Evolutionary conservation across 1,284 basidiomycete genomes (phyloP).

Genomic region (Psilocybe mexicana): DNA sequence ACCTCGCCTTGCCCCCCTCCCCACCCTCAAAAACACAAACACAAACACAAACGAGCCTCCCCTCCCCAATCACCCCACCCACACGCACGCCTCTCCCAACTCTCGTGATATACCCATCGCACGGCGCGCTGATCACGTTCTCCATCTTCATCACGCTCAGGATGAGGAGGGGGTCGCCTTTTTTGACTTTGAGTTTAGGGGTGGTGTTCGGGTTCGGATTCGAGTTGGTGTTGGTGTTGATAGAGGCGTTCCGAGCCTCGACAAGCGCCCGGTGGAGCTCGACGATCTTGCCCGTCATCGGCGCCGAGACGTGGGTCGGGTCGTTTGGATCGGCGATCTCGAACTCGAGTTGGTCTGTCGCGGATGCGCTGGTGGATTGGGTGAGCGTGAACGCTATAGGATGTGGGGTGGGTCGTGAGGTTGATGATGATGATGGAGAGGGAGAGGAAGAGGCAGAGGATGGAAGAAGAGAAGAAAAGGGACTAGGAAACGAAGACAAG

Average conservation of each 20-base stretch:
- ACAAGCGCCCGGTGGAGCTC: conserved; percentile 35
- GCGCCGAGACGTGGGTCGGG: conserved; percentile 32
- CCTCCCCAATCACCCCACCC: conserved; percentile 35
- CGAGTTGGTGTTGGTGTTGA: neutral
- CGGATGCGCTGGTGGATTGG: conserved; percentile 30
- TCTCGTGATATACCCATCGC: conserved; percentile 30
- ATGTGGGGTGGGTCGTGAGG: conserved; percentile 1
- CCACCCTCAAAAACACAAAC: neutral
- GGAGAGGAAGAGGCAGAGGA: neutral
- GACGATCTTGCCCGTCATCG: conserved; percentile 42
- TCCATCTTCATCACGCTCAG: conserved; percentile 49
- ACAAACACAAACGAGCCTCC: conserved; percentile 30
- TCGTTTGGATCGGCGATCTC: conserved; percentile 41
- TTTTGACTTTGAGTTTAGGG: conserved; percentile 21
- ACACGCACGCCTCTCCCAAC: conserved; percentile 33
- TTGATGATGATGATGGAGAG: conserved; percentile 27
- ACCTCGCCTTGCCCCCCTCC: neutral
- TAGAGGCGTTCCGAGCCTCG: neutral
- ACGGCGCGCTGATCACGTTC: conserved; percentile 32
- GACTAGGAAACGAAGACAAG: conserved; percentile 31
- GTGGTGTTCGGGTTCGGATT: neutral
- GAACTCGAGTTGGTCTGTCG: conserved; percentile 33
- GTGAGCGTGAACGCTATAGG: conserved; percentile 36
- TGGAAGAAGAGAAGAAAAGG: conserved; percentile 19
- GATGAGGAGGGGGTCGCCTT: conserved; percentile 36